These are phyloP conservation scores for Dichotomocladium elegans DNA, from an alignment of 371 early-diverging fungal genomes.

Conservation along the genomic window DNA sequence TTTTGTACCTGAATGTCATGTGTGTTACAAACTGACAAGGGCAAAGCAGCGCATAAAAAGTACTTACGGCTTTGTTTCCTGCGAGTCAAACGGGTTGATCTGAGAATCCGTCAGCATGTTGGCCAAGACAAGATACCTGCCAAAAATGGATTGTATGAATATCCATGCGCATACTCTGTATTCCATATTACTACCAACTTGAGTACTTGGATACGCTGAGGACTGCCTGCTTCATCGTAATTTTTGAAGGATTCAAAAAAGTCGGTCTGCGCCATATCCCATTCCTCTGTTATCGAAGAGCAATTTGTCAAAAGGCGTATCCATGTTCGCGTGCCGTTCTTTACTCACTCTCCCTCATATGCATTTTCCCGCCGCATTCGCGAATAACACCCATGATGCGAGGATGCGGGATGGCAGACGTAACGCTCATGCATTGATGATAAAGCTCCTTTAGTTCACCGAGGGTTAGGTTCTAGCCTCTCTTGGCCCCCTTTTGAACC, in stretches of 20 bases:
- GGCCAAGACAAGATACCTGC: slow-evolving; percentile 83
- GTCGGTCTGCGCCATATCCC: slow-evolving; percentile 89
- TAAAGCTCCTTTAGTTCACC: slow-evolving; percentile 75
- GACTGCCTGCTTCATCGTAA: slow-evolving; percentile 95
- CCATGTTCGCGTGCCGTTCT: too few species aligned
- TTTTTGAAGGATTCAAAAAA: slow-evolving; percentile 97
- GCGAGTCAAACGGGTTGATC: slow-evolving; percentile 95
- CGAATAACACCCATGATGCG: slow-evolving; percentile 95
- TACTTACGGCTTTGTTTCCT: slow-evolving; percentile 88
- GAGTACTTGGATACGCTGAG: slow-evolving; percentile 87
- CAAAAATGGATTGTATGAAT: neutral
- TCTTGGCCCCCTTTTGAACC: neutral
- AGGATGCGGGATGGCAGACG: slow-evolving; percentile 94
- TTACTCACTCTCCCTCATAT: slow-evolving; percentile 83
- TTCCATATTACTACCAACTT: slow-evolving; percentile 52
- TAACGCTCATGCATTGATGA: slow-evolving; percentile 81
- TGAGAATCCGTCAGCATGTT: slow-evolving; percentile 93
- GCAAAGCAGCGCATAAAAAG: neutral
- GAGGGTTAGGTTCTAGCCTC: neutral
- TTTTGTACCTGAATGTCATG: slow-evolving; percentile 64
- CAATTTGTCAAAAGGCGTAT: too few species aligned
- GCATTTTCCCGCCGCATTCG: slow-evolving; percentile 97
- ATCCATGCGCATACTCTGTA: neutral
- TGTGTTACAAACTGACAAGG: neutral
- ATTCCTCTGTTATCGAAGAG: slow-evolving; percentile 57